Evolutionary conservation across 768 basidiomycete genomes (phyloP).

Genomic region (Xerocomus brunneocitrinus): DNA sequence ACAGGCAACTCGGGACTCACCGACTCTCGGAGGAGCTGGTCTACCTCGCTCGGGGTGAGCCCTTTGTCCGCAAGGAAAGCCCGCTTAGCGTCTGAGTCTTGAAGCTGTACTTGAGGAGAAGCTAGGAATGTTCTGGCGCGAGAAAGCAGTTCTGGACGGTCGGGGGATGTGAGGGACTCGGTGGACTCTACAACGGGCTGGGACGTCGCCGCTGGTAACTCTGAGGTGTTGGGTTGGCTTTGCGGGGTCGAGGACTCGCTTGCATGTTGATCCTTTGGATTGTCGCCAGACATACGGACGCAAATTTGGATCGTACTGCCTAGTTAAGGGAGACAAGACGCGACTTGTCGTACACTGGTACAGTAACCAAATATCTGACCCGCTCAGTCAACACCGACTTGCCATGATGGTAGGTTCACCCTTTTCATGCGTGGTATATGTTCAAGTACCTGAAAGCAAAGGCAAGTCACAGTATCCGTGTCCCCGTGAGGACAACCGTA

Average conservation of each 20-base stretch:
- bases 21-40: constrained; percentile 49
- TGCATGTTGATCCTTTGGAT: not conserved
- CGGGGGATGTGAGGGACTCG: not conserved
- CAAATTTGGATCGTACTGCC: too few relatives aligned
- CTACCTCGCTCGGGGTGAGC: constrained; percentile 55
- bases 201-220: not conserved
- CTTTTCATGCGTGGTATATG: too few relatives aligned
- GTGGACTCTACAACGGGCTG: not conserved
- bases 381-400: too few relatives aligned
- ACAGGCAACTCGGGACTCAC: constrained; percentile 34
- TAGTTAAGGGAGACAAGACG: too few relatives aligned
- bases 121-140: constrained; percentile 61
- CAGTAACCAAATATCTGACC: too few relatives aligned
- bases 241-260: not conserved
- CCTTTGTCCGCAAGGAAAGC: constrained; percentile 70
- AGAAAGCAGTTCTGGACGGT: constrained; percentile 43
- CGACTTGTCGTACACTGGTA: too few relatives aligned
- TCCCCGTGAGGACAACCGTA: too few relatives aligned
- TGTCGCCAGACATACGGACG: constrained; percentile 17
- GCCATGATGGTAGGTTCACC: too few relatives aligned
- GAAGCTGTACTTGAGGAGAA: constrained; percentile 60
- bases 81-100: constrained; percentile 53
- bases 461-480: too few relatives aligned
- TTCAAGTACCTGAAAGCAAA: too few relatives aligned
- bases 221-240: not conserved